These are phyloP conservation scores for Marchantia polymorpha DNA, from an alignment of 225 moss, liverwort and hornwort genomes.

Conservation along the genomic window DNA sequence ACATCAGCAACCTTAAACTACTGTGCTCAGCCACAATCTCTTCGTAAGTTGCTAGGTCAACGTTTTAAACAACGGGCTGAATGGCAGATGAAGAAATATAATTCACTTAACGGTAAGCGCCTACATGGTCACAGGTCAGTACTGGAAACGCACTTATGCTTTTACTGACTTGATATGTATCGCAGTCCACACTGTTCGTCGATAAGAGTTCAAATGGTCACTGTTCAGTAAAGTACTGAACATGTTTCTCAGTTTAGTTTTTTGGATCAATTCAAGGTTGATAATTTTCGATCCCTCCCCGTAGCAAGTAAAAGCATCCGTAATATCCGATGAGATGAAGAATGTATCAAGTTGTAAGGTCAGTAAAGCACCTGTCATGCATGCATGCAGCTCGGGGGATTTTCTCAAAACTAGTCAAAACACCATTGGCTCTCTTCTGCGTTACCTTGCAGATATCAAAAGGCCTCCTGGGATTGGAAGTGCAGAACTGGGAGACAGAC, in stretches of 20 bases:
- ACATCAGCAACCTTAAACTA: too few relatives aligned
- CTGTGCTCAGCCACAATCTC: too few relatives aligned
- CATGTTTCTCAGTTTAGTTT: background rate
- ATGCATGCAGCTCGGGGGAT: conserved; percentile 13
- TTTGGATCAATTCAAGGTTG: background rate
- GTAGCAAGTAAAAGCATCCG: background rate
- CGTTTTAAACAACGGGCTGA: background rate
- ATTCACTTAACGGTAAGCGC: background rate
- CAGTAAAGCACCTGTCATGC: conserved; percentile 13
- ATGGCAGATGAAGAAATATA: background rate
- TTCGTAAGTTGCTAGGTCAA: background rate
- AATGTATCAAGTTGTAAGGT: background rate
- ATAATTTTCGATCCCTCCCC: background rate
- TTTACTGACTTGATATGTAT: too few relatives aligned
- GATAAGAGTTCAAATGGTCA: background rate
- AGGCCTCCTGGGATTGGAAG: conserved; percentile 37
- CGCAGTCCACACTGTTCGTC: background rate
- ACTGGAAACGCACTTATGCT: too few relatives aligned
- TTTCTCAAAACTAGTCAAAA: conserved; percentile 16
- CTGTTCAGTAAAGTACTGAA: background rate
- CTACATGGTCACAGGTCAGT: background rate
- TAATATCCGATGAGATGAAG: background rate
- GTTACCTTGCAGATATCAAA: conserved; percentile 29
- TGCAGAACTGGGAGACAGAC: conserved; percentile 44
- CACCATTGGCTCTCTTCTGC: conserved; percentile 22